Conservation (phyloP, 106 monocot species). For the Acorus calamus region DNA sequence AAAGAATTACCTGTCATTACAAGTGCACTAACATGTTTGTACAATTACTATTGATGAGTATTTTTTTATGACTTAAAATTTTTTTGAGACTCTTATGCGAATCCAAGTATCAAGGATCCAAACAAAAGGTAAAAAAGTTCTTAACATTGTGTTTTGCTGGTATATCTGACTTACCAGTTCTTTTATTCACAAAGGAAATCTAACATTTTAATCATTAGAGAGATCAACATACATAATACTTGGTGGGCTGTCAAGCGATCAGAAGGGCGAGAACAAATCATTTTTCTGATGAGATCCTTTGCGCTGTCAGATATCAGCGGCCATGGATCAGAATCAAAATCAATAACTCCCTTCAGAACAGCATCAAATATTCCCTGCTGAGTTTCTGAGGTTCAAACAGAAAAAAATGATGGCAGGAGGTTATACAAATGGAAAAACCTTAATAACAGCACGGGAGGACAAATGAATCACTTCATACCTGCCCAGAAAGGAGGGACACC, state of each 20-base stretch:
- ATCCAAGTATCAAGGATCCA: no score
- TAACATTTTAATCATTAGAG: neutral
- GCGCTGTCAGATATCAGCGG: conserved; percentile 66
- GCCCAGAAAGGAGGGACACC: conserved; percentile 86
- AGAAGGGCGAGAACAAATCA: conserved; percentile 50
- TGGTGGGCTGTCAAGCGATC: conserved; percentile 66
- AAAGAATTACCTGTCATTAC: no score
- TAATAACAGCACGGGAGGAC: neutral
- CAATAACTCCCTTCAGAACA: conserved; percentile 57
- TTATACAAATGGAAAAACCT: neutral
- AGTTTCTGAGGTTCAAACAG: conserved; percentile 30
- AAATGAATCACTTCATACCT: conserved; percentile 16
- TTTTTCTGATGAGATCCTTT: conserved; percentile 72
- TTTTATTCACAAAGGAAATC: no score
- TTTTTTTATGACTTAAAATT: no score
- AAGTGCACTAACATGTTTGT: no score
- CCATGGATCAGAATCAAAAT: conserved; percentile 72
- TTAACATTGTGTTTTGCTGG: no score
- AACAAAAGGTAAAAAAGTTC: no score
- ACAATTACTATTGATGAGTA: no score
- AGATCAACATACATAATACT: conserved; percentile 46
- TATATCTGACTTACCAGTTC: no score
- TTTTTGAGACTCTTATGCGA: no score
- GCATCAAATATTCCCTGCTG: conserved; percentile 88
- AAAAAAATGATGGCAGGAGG: neutral